Evolutionary conservation across 495 filamentous ascomycete species (phyloP), one percentile per base, ranked within the genome.

Genomic region (Aspergillus coremiiformis): DNA sequence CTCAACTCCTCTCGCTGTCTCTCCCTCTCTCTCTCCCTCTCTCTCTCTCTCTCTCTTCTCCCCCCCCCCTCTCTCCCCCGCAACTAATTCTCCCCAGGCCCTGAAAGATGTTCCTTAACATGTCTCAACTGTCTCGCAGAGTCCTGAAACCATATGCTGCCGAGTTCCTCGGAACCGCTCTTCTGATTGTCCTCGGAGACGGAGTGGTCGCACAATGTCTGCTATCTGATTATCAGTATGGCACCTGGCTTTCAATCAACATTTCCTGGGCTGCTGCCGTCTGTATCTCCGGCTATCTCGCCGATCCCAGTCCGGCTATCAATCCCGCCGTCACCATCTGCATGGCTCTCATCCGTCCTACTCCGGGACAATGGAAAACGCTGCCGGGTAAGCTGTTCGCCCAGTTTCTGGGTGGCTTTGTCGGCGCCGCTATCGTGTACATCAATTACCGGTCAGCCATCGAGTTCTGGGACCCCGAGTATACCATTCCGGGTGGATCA

Each of bases 221-320:
- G 27, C 56, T 69, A 19, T 69, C 66, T 24, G 62, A 69, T 39
- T 69, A 67, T 53, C 57, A 61, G 15, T 69, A 69, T 49, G 66
- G 66, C 44, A 69, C 66, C 52, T 69, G 66, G 66, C 39, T 69
- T 17, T 69, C 66, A 23, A 69, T 69, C 54, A 69, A 69, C 50
- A 30, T 69, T 6, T 62, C 66, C 32, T 69, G 66, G 66, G 66
- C 66, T 1, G 51, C 64, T n/a, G 61, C 66, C 0, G 66, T 69
- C 44, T 59, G 52, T 30, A 58, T 69, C 7, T 58, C 66, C 0
- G 58, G 61, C 43, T 69, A 64, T 32, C 21, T 69, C 11, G 54
- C 60, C 27, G 54, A 66, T 37, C 66, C 66, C 27, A 62, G 66
- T 35, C 66, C 66, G 3, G 48, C 57, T 32, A 66, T 63, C 44